Evolutionary conservation across 805 yeast species (phyloP), one percentile per base, ranked within the genome.

Genomic region (Teunomyces stri): DNA sequence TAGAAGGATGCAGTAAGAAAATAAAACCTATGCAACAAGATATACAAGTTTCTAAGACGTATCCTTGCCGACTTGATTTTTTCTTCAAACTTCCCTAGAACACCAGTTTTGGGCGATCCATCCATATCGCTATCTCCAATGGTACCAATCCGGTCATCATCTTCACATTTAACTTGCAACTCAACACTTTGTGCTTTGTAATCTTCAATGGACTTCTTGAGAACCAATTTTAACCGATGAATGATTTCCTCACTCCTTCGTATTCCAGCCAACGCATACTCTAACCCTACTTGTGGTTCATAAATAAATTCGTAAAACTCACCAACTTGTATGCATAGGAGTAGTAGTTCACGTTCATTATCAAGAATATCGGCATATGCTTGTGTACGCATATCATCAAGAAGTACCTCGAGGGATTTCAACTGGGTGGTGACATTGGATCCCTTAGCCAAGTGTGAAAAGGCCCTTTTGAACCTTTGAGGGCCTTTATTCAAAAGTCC

Each of bases 1-100:
- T 85, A 80, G 0, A 87, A 79, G 1, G 90, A 81, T 0, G 89
- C 97, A 21, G 87, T 69, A 51, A 89, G 80, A 59, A 91, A 92
- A 58, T 80, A 85, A 38, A 85, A 76, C 44, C 91, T 83, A 61
- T 94, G 97, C 12, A 88, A 65, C 9, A 81, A 57, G 43, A 88
- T 85, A 28, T 75, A 54, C 81, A 82, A 76, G 11, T 69, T 58
- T 51, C 87, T 65, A 9, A 77, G 56, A 44, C 75, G 68, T 6
- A 56, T 11, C 43, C 61, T 64, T 1, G 56, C 44, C 2, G 50
- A 33, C 12, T 55, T 52, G n/a, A 67, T 59, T 7, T 49, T 48
- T 9, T 69, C 75, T 43, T 62, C 61, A 4, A 53, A 42, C 20
- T 42, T 50, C 29, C 31, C 42, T n/a, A 38, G 22, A 3, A 21